phyloP scores from a whole-genome alignment of 1,284 basidiomycete genomes.

The Cryptococcus hybrid region DNA sequence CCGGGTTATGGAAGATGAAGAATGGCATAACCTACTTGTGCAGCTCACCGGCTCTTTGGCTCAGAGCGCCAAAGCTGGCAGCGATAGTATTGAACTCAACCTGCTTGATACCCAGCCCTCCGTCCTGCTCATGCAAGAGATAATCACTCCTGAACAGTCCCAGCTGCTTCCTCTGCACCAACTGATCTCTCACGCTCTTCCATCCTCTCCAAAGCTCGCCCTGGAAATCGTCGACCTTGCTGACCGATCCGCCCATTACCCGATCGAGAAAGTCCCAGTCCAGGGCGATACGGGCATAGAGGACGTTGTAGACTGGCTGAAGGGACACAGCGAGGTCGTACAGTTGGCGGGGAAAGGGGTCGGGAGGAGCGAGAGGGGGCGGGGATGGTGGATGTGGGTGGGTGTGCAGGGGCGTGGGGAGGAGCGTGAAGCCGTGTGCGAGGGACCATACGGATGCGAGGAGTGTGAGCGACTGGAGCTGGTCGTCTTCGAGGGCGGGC shows the following conservation, averaged over 20 bases:
- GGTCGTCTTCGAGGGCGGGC: constrained; percentile 60
- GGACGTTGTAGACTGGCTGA: constrained; percentile 75
- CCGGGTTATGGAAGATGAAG: background rate
- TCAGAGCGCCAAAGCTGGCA: constrained; percentile 82
- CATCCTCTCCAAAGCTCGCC: constrained; percentile 82
- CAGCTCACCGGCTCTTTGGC: constrained; percentile 67
- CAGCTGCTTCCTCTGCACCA: constrained; percentile 70
- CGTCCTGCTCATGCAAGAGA: constrained; percentile 64
- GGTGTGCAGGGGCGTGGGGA: constrained; percentile 63
- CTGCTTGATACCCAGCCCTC: constrained; percentile 69
- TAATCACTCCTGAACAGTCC: constrained; percentile 97
- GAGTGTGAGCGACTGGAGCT: constrained; percentile 61
- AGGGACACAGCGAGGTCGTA: constrained; percentile 68
- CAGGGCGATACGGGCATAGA: constrained; percentile 81
- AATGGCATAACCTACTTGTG: constrained; percentile 62
- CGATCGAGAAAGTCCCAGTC: constrained; percentile 75
- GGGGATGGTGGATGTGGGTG: constrained; percentile 73
- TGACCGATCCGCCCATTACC: constrained; percentile 80
- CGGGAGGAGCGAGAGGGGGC: constrained; percentile 82
- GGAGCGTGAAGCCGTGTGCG: constrained; percentile 77
- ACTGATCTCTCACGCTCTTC: constrained; percentile 67
- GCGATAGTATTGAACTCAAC: constrained; percentile 99
- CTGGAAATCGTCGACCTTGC: constrained; percentile 83
- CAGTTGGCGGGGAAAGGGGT: constrained; percentile 72
- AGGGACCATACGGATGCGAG: constrained; percentile 81